Evolutionary conservation across 176 grass and related monocot genomes (phyloP).

Genomic region (Lolium multiflorum): DNA sequence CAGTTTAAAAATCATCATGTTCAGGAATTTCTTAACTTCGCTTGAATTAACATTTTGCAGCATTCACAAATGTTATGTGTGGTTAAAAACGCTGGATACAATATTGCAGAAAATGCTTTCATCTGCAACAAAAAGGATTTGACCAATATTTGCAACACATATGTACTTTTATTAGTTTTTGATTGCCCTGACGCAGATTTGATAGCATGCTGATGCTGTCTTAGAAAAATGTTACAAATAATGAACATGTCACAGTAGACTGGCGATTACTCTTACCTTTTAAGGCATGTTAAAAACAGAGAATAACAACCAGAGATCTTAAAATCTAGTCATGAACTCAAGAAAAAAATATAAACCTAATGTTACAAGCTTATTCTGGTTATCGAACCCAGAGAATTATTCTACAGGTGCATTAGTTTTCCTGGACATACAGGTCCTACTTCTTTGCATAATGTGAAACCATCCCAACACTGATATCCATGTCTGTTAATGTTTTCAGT

Average conservation of each 20-base stretch:
- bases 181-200: not conserved
- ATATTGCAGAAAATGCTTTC: conserved; percentile 28
- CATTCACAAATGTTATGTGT: conserved; percentile 2
- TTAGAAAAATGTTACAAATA: conserved; percentile 7
- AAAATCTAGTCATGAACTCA: not conserved
- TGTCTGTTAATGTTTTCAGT: not conserved
- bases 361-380: conserved; percentile 17
- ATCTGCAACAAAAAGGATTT: not conserved
- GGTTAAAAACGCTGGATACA: not conserved
- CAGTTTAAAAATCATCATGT: conserved; percentile 19
- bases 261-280: not conserved
- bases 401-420: not conserved
- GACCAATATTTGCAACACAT: not conserved
- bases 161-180: not conserved
- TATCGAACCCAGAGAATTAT: not conserved
- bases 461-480: conserved; percentile 5
- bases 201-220: not conserved
- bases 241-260: not conserved
- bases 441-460: conserved; percentile 13
- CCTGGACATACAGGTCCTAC: no score
- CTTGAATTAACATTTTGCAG: conserved; percentile 16
- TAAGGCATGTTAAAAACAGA: not conserved
- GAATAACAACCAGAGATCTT: not conserved
- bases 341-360: not conserved
- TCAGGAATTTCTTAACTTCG: conserved; percentile 20